phyloP scores from a whole-genome alignment of 1,284 basidiomycete species.

The Albatrellus sp. region DNA sequence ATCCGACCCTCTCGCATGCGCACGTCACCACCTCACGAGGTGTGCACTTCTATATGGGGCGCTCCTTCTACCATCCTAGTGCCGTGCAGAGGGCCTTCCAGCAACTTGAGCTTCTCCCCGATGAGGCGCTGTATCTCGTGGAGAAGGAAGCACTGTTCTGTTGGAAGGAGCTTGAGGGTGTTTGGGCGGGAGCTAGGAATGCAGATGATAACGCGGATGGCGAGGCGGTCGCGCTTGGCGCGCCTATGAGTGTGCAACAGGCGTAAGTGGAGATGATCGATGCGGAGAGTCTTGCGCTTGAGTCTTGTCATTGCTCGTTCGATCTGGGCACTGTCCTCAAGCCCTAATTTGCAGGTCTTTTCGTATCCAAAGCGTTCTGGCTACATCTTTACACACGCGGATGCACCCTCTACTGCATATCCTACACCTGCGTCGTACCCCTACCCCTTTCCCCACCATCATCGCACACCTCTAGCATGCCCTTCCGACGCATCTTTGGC shows the following conservation, averaged over 20 bases:
- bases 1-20: constrained; percentile 48
- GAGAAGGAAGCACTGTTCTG: constrained; percentile 83
- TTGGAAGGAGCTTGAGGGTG: constrained; percentile 38
- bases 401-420: constrained; percentile 48
- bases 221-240: constrained; percentile 36
- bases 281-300: constrained; percentile 62
- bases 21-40: constrained; percentile 64
- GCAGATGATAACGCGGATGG: constrained; percentile 12
- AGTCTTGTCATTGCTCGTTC: constrained; percentile 56
- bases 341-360: constrained; percentile 54
- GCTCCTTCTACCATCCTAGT: constrained; percentile 41
- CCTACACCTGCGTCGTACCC: constrained; percentile 32
- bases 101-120: constrained; percentile 78
- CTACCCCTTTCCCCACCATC: neutral
- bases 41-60: constrained; percentile 72
- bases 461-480: constrained; percentile 9
- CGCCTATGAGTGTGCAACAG: constrained; percentile 85
- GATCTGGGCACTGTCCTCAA: neutral
- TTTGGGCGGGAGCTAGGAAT: neutral
- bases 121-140: constrained; percentile 87
- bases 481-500: constrained; percentile 21
- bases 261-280: constrained; percentile 80
- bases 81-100: constrained; percentile 33
- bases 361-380: constrained; percentile 87
- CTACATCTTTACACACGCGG: constrained; percentile 73